Evolutionary conservation across 768 basidiomycete genomes (phyloP).

Genomic region (Mrakia gelida): DNA sequence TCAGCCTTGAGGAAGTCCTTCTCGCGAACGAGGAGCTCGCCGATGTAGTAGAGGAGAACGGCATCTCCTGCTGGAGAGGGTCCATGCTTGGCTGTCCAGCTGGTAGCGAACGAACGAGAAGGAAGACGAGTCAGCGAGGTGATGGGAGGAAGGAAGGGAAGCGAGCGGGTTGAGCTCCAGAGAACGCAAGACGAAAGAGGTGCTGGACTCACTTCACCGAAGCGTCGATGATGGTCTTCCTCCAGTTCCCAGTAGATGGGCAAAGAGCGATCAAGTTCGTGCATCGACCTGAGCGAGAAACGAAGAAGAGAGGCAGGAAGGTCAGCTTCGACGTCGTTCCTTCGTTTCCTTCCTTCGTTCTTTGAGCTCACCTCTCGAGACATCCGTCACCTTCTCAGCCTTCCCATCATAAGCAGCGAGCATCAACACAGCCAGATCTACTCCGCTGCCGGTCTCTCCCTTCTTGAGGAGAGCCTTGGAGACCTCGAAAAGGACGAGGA

Average conservation of each 20-base stretch:
- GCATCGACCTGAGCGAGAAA: constrained; percentile 58
- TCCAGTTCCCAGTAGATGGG: constrained; percentile 74
- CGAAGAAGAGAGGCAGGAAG: neutral
- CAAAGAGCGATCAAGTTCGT: constrained; percentile 88
- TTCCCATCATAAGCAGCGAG: constrained; percentile 77
- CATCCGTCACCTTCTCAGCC: constrained; percentile 60
- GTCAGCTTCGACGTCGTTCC: constrained; percentile 2
- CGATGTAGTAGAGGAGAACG: constrained; percentile 81
- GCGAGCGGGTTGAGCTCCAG: neutral
- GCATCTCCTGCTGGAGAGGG: constrained; percentile 78
- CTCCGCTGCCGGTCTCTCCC: constrained; percentile 82
- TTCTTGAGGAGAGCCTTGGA: constrained; percentile 82
- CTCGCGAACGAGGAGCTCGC: constrained; percentile 69
- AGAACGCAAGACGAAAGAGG: constrained; percentile 27
- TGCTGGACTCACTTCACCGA: constrained; percentile 59
- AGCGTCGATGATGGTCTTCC: constrained; percentile 82
- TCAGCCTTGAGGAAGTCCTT: constrained; percentile 71
- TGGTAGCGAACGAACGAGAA: constrained; percentile 40
- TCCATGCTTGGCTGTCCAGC: constrained; percentile 77
- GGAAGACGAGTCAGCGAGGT: neutral
- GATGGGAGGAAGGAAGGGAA: neutral
- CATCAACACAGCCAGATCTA: constrained; percentile 74
- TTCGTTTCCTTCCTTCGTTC: neutral
- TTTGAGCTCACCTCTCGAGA: constrained; percentile 61
- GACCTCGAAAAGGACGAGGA: constrained; percentile 87